Conservation (phyloP, 345 rosid genomes). For the Sisymbrium altissimum region DNA sequence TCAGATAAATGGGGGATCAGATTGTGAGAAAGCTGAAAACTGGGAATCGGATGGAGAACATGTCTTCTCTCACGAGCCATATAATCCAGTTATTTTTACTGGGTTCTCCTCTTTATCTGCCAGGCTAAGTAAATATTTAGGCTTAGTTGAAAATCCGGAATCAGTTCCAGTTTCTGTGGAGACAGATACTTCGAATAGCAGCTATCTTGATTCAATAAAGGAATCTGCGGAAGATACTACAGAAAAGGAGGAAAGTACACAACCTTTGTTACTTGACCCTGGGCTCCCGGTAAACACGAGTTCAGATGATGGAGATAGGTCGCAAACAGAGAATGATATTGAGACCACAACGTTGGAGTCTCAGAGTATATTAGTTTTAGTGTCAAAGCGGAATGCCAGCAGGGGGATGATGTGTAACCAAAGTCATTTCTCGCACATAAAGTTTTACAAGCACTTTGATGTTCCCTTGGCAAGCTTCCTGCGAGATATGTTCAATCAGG, state of each 20-base stretch:
- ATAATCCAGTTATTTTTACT: constrained; percentile 69
- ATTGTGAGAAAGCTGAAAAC: constrained; percentile 30
- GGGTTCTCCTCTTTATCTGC: constrained; percentile 82
- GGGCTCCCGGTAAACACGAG: constrained; percentile 24
- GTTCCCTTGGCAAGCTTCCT: constrained; percentile 86
- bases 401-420: constrained; percentile 79
- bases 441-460: constrained; percentile 85
- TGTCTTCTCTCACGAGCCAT: constrained; percentile 57
- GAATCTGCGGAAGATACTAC: constrained; percentile 18
- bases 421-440: constrained; percentile 90
- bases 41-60: constrained; percentile 37
- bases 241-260: constrained; percentile 36
- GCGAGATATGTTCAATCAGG: constrained; percentile 83
- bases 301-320: constrained; percentile 41
- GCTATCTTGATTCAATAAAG: constrained; percentile 36
- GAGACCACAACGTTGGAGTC: constrained; percentile 50
- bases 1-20: constrained; percentile 28
- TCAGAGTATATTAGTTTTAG: constrained; percentile 86
- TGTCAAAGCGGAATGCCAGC: constrained; percentile 67
- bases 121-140: constrained; percentile 61
- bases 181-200: constrained; percentile 31
- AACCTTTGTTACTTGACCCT: constrained; percentile 33
- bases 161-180: constrained; percentile 41
- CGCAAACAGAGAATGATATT: constrained; percentile 40
- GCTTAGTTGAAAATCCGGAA: constrained; percentile 44